phyloP scores from a whole-genome alignment of 1,284 basidiomycete genomes.

The Apiotrichum laibachii region DNA sequence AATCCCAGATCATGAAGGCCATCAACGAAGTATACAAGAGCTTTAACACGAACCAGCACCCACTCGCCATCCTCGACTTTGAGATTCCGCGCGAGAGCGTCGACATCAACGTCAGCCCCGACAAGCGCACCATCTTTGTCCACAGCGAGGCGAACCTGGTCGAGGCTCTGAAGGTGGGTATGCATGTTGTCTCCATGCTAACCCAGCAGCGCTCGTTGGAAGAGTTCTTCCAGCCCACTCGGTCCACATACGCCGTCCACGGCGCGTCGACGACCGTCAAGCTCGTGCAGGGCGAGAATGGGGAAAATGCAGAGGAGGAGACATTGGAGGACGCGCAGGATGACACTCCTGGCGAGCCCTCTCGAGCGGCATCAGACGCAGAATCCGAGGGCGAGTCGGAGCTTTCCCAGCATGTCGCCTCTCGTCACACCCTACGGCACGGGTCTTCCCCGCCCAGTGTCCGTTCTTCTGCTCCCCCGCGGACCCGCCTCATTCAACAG shows the following conservation, averaged over 20 bases:
- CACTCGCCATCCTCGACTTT: constrained; percentile 82
- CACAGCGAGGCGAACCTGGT: constrained; percentile 84
- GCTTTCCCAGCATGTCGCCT: background rate
- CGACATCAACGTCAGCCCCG: constrained; percentile 95
- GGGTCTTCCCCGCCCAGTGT: background rate
- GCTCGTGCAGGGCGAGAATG: constrained; percentile 5
- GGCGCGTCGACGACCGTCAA: constrained; percentile 41
- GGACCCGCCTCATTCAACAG: constrained; percentile 9
- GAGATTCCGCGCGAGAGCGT: constrained; percentile 74
- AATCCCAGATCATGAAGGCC: constrained; percentile 68
- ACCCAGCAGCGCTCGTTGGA: constrained; percentile 59
- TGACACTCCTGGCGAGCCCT: background rate
- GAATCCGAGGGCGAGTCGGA: constrained; percentile 16
- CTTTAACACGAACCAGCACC: constrained; percentile 76
- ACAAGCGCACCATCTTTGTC: constrained; percentile 91
- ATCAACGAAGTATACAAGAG: constrained; percentile 86
- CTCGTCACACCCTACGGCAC: background rate
- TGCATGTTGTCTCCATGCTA: background rate
- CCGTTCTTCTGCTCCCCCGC: background rate
- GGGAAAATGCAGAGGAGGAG: constrained; percentile 14
- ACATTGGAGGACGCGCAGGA: background rate
- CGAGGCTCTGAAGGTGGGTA: constrained; percentile 67
- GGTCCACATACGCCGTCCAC: constrained; percentile 67
- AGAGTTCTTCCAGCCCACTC: constrained; percentile 61
- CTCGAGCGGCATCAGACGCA: background rate